Percentiles rank a stretch among this genome's conserved stretches.
Conservation (phyloP, 768 basidiomycete species). For the Termitomyces sp. region DNA sequence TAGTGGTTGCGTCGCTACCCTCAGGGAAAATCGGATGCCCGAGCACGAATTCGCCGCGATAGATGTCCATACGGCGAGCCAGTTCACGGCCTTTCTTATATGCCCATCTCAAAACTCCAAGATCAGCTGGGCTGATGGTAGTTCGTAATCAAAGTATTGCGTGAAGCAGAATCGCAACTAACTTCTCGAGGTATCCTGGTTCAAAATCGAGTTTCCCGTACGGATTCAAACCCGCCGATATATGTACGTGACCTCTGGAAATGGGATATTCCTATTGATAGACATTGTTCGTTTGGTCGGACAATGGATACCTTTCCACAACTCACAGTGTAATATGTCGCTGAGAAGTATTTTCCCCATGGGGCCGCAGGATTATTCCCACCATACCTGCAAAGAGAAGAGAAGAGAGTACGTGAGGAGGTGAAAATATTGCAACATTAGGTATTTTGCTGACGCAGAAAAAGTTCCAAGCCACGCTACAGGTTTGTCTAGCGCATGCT, state of each 20-base stretch:
- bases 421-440: conserved; percentile 12
- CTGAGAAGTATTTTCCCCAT: conserved; percentile 21
- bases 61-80: conserved; percentile 44
- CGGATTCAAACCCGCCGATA: conserved; percentile 33
- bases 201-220: conserved; percentile 40
- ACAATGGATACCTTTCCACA: conserved; percentile 12
- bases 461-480: conserved; percentile 36
- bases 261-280: conserved; percentile 35
- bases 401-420: conserved; percentile 1
- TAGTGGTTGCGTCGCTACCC: conserved; percentile 24
- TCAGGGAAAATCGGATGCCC: conserved; percentile 32
- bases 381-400: conserved; percentile 8
- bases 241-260: conserved; percentile 43
- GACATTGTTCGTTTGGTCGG: conserved; percentile 3
- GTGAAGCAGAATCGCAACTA: conserved; percentile 9
- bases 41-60: conserved; percentile 30
- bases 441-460: conserved; percentile 31
- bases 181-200: conserved; percentile 40
- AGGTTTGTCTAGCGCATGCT: conserved; percentile 48
- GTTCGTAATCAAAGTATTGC: background rate
- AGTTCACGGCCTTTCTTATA: conserved; percentile 56
- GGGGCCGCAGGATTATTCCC: conserved; percentile 15
- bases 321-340: conserved; percentile 16
- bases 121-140: conserved; percentile 30
- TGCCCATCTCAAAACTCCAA: conserved; percentile 39